These are phyloP conservation scores for Chlamydomonas eustigma DNA, from an alignment of 139 green algal species.

Conservation along the genomic window DNA sequence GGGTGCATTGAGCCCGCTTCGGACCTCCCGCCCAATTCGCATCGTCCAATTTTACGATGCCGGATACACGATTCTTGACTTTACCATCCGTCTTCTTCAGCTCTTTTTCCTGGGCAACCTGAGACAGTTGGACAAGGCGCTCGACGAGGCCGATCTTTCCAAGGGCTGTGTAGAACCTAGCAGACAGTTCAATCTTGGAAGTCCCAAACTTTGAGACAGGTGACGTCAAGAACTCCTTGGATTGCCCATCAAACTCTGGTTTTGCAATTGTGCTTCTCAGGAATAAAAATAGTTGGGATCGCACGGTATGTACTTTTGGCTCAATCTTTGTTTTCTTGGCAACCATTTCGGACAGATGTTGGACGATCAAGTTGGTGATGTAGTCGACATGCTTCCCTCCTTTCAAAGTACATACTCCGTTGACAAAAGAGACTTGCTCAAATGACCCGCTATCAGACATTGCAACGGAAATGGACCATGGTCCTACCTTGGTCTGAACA, in stretches of 20 bases:
- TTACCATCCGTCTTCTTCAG: constrained; percentile 19
- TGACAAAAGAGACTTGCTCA: constrained; percentile 3
- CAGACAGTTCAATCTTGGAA: background rate
- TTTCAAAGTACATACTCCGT: background rate
- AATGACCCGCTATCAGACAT: background rate
- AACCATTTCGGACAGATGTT: background rate
- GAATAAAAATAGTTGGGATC: background rate
- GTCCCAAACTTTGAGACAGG: constrained; percentile 2
- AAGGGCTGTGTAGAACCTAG: background rate
- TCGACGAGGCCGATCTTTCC: constrained; percentile 5
- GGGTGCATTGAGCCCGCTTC: constrained; percentile 47
- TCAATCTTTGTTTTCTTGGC: background rate
- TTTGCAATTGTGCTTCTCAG: background rate
- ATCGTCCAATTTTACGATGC: constrained; percentile 64
- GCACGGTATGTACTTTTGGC: background rate
- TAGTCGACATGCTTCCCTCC: constrained; percentile 2
- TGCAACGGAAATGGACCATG: background rate
- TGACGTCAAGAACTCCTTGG: background rate
- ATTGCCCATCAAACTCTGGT: background rate
- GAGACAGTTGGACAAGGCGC: background rate
- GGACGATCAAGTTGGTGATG: background rate
- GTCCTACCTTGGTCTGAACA: background rate
- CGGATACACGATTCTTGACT: background rate
- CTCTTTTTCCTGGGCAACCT: background rate
- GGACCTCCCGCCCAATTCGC: constrained; percentile 53